Percentiles rank a stretch among this genome's conserved stretches.
Conservation (phyloP, 139 green algal species). For the Picochlorum sp. region DNA sequence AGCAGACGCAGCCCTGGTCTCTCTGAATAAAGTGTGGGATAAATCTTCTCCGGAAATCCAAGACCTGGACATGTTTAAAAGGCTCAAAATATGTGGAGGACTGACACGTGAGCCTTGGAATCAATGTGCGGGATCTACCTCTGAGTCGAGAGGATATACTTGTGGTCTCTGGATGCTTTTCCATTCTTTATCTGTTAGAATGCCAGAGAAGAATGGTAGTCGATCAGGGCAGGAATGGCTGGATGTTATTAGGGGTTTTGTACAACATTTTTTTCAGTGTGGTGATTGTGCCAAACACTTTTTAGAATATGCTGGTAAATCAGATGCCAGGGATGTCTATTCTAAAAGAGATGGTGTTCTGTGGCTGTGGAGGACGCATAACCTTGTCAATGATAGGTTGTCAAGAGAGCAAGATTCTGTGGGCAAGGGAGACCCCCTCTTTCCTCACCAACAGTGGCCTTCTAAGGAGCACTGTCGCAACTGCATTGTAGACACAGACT, state of each 20-base stretch:
- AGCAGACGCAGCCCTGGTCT: conserved; percentile 4
- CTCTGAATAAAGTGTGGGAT: conserved; percentile 22
- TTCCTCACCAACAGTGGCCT: conserved; percentile 61
- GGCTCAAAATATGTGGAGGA: conserved; percentile 29
- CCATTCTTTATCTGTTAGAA: conserved; percentile 41
- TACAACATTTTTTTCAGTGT: conserved; percentile 48
- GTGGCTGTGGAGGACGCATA: conserved; percentile 75
- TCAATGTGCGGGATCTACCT: conserved; percentile 38
- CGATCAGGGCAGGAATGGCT: conserved; percentile 30
- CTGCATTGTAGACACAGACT: conserved; percentile 10
- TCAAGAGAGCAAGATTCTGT: neutral
- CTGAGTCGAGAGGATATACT: conserved; percentile 52
- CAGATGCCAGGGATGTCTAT: conserved; percentile 30
- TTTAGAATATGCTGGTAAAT: conserved; percentile 20
- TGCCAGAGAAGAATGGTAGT: conserved; percentile 15
- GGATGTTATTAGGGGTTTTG: conserved; percentile 36
- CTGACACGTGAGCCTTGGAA: conserved; percentile 30
- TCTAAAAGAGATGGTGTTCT: conserved; percentile 41
- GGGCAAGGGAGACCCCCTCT: conserved; percentile 44
- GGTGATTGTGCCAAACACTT: conserved; percentile 48
- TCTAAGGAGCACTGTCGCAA: conserved; percentile 23
- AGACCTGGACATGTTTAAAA: neutral
- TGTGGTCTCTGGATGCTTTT: conserved; percentile 70
- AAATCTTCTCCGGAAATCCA: conserved; percentile 8
- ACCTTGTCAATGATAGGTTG: conserved; percentile 37